Base-by-base conservation (phyloP, 2,329 filamentous ascomycete genomes). In the Leptographium lundbergii region DNA sequence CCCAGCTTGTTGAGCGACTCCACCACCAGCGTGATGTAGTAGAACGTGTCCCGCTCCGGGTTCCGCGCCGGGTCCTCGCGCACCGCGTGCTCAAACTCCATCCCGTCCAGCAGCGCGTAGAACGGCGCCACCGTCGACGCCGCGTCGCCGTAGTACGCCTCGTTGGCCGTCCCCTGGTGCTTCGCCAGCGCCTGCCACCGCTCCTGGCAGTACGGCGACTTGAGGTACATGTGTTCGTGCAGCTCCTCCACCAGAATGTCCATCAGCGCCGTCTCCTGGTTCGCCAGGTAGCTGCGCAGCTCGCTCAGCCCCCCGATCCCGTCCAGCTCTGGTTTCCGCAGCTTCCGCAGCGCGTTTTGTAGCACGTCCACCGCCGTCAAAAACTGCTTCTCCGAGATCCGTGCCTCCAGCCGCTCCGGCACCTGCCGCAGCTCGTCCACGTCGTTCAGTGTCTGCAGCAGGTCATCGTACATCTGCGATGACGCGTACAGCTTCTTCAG, bases 201-300 rank as follows among this genome's bases (percentile, higher is more conserved):
- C 69, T 96, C 90, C 69, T 96, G 91, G 69, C 92, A 97, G 69
- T 99, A 99, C 0, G 92, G 94, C 4, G 92, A 97, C 70, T 97
- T 97, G 47, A 99, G 82, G 69, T 99, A 99, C 4, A 99, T 79
- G 72, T 99, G 94, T 69, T 95, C 94, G 69, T 99, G 94, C 39
- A 99, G 77, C 71, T 99, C 94, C 70, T 99, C 94, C n/a, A 97
- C 85, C 59, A 99, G 71, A 57, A 97, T 97, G 68, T 99, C 94
- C 68, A 92, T 92, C 63, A 99, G 75, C 0, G 89, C 83, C 32
- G 87, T 88, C 73, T 99, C 94, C 69, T 99, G 95, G 68, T 96
- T 97, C 61, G 85, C 85, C 60, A 99, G 83, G 68, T 97, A 97
- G 66, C 85, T 85, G 59, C 90, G 83, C 64, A 99, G 74, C 66